Conservation (phyloP, 257 asterid species). For the Paraleonurus japonicus region DNA sequence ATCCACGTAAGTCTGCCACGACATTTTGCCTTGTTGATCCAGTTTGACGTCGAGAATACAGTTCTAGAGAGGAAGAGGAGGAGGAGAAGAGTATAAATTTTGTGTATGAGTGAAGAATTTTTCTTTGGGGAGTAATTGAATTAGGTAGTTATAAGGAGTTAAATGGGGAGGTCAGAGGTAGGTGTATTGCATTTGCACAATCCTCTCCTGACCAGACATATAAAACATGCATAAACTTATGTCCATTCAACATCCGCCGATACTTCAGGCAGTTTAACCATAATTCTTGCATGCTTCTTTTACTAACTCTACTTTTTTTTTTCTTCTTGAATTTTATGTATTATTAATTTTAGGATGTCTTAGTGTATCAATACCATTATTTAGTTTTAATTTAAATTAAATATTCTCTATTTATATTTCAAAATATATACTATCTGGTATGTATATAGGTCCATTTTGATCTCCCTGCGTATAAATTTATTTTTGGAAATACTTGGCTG, state of each 20-base stretch:
- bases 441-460: no score
- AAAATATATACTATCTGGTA: no score
- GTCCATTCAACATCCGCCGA: conserved; percentile 23
- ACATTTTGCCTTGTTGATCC: conserved; percentile 35
- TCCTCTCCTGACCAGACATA: conserved; percentile 25
- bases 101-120: no score
- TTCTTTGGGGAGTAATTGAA: conserved; percentile 14
- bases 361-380: no score
- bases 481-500: no score
- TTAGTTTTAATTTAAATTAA: no score
- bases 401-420: no score
- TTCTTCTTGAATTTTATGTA: background rate
- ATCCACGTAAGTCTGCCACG: conserved; percentile 65
- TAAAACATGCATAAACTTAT: background rate
- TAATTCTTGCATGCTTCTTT: background rate
- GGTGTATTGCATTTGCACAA: background rate
- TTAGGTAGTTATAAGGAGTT: background rate
- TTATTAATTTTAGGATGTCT: no score
- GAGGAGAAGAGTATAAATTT: no score
- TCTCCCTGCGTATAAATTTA: no score
- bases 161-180: background rate
- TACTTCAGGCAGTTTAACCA: background rate
- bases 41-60: background rate
- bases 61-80: no score
- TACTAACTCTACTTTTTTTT: background rate